phyloP scores from a whole-genome alignment of 495 filamentous ascomycete species.

The Penicillium herquei region DNA sequence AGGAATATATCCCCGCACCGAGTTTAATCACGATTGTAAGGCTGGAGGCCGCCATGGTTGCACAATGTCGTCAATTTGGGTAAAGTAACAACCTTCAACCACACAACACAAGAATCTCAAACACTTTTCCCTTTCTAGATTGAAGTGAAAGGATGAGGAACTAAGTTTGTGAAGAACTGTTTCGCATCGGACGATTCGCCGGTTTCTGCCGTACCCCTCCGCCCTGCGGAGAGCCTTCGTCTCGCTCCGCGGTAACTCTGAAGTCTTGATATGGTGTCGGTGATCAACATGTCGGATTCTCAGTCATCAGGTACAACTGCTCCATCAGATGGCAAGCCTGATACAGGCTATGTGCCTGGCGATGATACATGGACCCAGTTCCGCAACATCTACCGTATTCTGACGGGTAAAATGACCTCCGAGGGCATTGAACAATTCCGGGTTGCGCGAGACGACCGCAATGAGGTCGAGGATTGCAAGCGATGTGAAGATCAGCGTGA shows the following conservation, averaged over 20 bases:
- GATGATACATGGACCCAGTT: slow-evolving; percentile 69
- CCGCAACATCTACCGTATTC: slow-evolving; percentile 74
- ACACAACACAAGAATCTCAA: background rate
- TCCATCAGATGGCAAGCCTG: slow-evolving; percentile 21
- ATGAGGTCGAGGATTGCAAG: slow-evolving; percentile 70
- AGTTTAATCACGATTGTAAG: slow-evolving; percentile 90
- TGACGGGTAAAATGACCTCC: slow-evolving; percentile 66
- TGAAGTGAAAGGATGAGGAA: slow-evolving; percentile 2
- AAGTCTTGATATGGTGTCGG: background rate
- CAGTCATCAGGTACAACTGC: slow-evolving; percentile 21
- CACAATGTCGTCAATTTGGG: background rate
- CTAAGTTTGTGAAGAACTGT: background rate
- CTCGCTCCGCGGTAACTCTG: background rate
- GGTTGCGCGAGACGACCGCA: slow-evolving; percentile 60
- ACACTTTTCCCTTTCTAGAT: background rate
- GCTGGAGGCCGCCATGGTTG: slow-evolving; percentile 28
- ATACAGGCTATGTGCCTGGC: slow-evolving; percentile 46
- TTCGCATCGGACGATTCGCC: slow-evolving; percentile 6
- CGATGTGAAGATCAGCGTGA: slow-evolving; percentile 76
- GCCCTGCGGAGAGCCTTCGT: slow-evolving; percentile 32
- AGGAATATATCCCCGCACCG: slow-evolving; percentile 56
- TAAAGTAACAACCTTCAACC: background rate
- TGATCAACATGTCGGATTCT: slow-evolving; percentile 35
- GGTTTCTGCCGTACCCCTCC: slow-evolving; percentile 34
- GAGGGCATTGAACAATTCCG: slow-evolving; percentile 71